Conservation (phyloP, 106 monocot genomes). For the Amphibolis antarctica region DNA sequence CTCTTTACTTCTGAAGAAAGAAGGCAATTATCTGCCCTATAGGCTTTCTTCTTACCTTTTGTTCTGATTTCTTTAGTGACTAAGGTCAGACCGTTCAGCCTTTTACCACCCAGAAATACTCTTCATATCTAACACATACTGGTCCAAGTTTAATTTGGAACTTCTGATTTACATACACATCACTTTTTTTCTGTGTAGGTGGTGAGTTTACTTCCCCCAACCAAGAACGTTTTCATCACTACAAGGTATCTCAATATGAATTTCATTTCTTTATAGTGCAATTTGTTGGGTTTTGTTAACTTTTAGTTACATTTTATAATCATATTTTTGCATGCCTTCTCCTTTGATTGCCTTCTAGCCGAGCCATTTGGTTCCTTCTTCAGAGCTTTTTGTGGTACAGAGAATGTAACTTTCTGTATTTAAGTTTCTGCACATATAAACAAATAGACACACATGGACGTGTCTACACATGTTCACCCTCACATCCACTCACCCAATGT, state of each 20-base stretch:
- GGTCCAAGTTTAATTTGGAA: background rate
- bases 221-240: constrained; percentile 98
- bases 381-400: background rate
- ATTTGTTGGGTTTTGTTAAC: background rate
- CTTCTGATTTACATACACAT: background rate
- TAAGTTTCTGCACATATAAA: too few relatives aligned
- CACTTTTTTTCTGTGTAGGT: constrained; percentile 26
- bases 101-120: too few relatives aligned
- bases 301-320: background rate
- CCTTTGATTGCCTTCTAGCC: background rate
- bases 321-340: background rate
- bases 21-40: too few relatives aligned
- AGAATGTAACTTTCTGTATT: too few relatives aligned
- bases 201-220: constrained; percentile 99
- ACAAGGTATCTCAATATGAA: constrained; percentile 45
- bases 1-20: background rate
- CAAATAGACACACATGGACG: too few relatives aligned
- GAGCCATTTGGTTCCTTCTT: background rate
- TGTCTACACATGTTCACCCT: too few relatives aligned
- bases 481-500: too few relatives aligned
- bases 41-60: too few relatives aligned
- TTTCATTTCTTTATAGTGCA: too few relatives aligned
- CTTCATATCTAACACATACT: too few relatives aligned
- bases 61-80: too few relatives aligned
- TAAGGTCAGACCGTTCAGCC: too few relatives aligned